Conservation (phyloP, 352 stramenopile genomes). For the Thalassiosira sp. region DNA sequence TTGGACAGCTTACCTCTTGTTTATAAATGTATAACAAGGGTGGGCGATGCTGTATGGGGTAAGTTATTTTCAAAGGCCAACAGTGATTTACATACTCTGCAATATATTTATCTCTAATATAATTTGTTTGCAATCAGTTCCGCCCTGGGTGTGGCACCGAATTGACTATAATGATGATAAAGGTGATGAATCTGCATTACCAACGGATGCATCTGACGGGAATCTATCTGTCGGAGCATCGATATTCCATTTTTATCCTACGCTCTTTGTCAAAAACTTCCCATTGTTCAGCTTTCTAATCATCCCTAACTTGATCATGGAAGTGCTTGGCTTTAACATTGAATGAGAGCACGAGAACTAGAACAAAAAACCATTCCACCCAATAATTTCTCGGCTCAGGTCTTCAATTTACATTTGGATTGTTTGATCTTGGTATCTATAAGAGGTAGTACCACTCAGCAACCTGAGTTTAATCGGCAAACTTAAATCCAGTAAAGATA, state of each 20-base stretch:
- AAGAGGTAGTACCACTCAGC: no score
- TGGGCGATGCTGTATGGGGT: constrained; percentile 77
- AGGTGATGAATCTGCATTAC: not conserved
- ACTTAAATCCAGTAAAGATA: no score
- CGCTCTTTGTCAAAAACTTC: constrained; percentile 59
- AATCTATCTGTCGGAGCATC: constrained; percentile 75
- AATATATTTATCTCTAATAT: not conserved
- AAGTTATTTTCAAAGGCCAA: constrained; percentile 26
- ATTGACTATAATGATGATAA: constrained; percentile 68
- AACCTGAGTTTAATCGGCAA: no score
- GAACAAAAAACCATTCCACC: no score
- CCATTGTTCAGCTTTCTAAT: constrained; percentile 74
- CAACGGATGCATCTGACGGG: not conserved
- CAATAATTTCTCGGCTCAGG: no score
- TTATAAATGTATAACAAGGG: constrained; percentile 54
- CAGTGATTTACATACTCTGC: not conserved
- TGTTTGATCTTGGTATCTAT: no score
- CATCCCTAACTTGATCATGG: constrained; percentile 71
- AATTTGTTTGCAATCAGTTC: constrained; percentile 6
- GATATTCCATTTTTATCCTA: constrained; percentile 82
- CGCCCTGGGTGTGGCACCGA: constrained; percentile 79
- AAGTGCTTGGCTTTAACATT: constrained; percentile 73
- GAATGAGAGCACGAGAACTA: constrained; percentile 49
- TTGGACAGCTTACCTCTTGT: constrained; percentile 34
- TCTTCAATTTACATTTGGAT: no score